phyloP scores from a whole-genome alignment of 2,329 filamentous ascomycete species.

The Sporothrix mexicana region DNA sequence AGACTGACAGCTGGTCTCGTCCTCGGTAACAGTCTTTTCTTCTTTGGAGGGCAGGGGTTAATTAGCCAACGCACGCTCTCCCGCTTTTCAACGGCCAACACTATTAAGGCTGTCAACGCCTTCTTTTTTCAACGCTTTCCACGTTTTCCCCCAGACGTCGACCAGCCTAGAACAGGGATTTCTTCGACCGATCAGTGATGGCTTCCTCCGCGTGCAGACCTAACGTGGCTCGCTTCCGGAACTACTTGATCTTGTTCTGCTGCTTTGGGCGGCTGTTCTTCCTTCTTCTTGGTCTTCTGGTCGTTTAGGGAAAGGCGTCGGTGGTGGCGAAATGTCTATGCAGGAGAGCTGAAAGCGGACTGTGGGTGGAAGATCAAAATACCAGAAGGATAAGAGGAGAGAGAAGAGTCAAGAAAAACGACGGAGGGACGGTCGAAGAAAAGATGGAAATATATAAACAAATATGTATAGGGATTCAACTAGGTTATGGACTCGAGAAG shows the following conservation, averaged over 20 bases:
- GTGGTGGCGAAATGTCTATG: slow-evolving; percentile 3
- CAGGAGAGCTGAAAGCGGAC: background rate
- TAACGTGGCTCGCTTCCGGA: background rate
- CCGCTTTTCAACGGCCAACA: slow-evolving; percentile 3
- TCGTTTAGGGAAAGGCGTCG: slow-evolving; percentile 5
- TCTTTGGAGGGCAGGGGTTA: background rate
- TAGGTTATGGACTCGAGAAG: background rate
- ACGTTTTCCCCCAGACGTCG: background rate
- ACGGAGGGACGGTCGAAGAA: background rate
- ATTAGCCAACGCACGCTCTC: background rate
- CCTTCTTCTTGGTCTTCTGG: background rate
- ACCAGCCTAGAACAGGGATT: slow-evolving; percentile 19
- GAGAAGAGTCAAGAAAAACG: background rate
- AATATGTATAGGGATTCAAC: background rate
- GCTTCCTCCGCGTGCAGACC: background rate
- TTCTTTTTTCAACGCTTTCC: slow-evolving; percentile 17
- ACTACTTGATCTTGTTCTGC: background rate
- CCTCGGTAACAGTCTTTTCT: background rate
- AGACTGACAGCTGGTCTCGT: background rate
- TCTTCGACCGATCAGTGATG: slow-evolving; percentile 25
- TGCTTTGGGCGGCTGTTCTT: background rate
- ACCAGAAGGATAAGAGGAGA: background rate
- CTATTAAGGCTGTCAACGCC: background rate
- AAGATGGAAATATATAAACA: background rate
- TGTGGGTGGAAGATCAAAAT: background rate